Evolutionary conservation across 1,284 basidiomycete species (phyloP).

Genomic region (Cryptococcus jaspeensis): DNA sequence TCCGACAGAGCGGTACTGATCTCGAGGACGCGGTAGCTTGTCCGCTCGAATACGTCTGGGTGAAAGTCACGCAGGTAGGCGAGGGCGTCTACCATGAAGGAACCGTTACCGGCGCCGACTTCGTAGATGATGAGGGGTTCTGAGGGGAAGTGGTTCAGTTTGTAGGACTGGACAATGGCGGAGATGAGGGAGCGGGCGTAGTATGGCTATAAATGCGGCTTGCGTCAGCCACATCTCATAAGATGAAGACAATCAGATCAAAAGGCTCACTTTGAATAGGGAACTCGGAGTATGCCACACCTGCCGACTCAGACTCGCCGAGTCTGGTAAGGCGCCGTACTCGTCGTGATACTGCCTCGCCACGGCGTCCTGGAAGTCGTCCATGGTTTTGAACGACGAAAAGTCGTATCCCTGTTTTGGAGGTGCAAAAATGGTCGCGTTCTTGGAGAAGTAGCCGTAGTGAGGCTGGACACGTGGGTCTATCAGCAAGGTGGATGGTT

Average conservation of each 20-base stretch:
- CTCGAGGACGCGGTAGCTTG: constrained; percentile 83
- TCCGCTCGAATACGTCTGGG: constrained; percentile 88
- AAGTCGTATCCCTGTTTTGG: constrained; percentile 69
- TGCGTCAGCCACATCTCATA: neutral
- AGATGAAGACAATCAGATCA: neutral
- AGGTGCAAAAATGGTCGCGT: constrained; percentile 79
- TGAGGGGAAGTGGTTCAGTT: constrained; percentile 91
- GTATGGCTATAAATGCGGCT: constrained; percentile 65
- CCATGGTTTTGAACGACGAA: constrained; percentile 62
- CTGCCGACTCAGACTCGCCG: constrained; percentile 77
- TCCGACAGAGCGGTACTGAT: constrained; percentile 77
- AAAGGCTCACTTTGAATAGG: constrained; percentile 78
- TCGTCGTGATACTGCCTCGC: constrained; percentile 65
- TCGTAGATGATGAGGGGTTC: constrained; percentile 95
- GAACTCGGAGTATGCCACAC: constrained; percentile 99
- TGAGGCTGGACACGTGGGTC: constrained; percentile 58
- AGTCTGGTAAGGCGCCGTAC: constrained; percentile 52
- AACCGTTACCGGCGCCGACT: constrained; percentile 96
- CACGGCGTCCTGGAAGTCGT: constrained; percentile 78
- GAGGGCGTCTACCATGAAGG: constrained; percentile 84
- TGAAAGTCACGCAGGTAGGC: constrained; percentile 73
- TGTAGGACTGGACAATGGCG: constrained; percentile 85
- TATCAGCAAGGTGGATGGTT: neutral
- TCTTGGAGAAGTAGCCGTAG: constrained; percentile 95
- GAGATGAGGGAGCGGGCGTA: constrained; percentile 88